A percentile compares a stretch with the other conserved stretches of the same genome.
phyloP scores from a whole-genome alignment of 805 yeast genomes.

The Metahyphopichia silvanorum region DNA sequence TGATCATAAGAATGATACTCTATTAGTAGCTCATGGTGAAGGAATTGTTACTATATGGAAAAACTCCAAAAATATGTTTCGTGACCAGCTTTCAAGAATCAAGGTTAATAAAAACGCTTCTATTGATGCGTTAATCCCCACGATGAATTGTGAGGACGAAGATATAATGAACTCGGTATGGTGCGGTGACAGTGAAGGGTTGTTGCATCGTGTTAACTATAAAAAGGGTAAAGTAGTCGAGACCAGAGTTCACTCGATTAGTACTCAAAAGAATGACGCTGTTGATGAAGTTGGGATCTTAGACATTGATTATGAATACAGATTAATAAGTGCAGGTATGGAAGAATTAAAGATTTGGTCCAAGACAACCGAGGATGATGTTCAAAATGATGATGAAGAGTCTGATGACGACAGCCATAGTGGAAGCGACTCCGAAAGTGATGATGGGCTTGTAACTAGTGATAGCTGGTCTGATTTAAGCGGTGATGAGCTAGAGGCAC shows the following conservation, averaged over 20 bases:
- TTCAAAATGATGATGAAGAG: conserved; percentile 12
- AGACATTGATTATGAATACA: conserved; percentile 78
- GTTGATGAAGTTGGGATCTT: conserved; percentile 72
- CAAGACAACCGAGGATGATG: conserved; percentile 15
- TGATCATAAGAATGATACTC: conserved; percentile 53
- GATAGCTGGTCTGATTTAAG: conserved; percentile 24
- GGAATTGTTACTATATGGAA: conserved; percentile 89
- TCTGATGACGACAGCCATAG: conserved; percentile 26
- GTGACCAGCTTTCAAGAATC: conserved; percentile 78
- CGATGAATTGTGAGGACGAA: conserved; percentile 51
- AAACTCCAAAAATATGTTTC: conserved; percentile 59
- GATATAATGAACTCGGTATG: conserved; percentile 51
- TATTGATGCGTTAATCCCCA: conserved; percentile 64
- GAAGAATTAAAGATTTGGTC: conserved; percentile 78
- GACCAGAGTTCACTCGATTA: conserved; percentile 59
- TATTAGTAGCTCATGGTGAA: conserved; percentile 85
- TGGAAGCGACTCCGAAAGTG: conserved; percentile 13
- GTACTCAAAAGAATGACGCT: conserved; percentile 30
- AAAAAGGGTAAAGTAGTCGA: conserved; percentile 62
- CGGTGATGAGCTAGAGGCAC: conserved; percentile 10
- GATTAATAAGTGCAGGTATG: conserved; percentile 82
- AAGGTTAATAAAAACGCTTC: conserved; percentile 67
- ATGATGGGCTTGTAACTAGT: conserved; percentile 17
- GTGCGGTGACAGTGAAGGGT: conserved; percentile 81
- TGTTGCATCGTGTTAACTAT: conserved; percentile 62